A percentile compares a stretch with the other conserved stretches of the same genome.
Conservation (phyloP, 805 yeast genomes). For the Alloascoidea africana region DNA sequence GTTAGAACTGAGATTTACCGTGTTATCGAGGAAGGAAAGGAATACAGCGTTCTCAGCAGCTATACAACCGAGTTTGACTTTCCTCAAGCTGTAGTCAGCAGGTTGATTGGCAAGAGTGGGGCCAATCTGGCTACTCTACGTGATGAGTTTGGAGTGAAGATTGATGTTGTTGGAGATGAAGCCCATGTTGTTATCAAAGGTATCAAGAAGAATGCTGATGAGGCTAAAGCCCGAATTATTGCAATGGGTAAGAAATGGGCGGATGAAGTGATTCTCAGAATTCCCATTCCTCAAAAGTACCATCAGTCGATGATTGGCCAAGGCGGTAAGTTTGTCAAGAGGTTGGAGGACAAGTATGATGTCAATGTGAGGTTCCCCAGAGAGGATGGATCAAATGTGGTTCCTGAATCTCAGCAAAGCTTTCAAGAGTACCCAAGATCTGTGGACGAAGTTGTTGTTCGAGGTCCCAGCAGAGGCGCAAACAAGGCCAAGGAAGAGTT, state of each 20-base stretch:
- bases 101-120: slow-evolving; percentile 87
- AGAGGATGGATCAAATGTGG: slow-evolving; percentile 26
- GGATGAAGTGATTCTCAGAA: slow-evolving; percentile 55
- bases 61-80: slow-evolving; percentile 35
- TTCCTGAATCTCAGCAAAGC: slow-evolving; percentile 1
- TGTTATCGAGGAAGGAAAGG: slow-evolving; percentile 39
- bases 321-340: slow-evolving; percentile 63
- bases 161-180: slow-evolving; percentile 52
- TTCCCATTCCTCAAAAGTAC: slow-evolving; percentile 61
- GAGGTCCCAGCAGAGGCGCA: slow-evolving; percentile 88
- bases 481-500: slow-evolving; percentile 73
- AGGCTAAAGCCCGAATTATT: slow-evolving; percentile 43
- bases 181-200: slow-evolving; percentile 56
- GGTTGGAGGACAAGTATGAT: slow-evolving; percentile 76
- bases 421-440: slow-evolving; percentile 4
- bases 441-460: slow-evolving; percentile 50
- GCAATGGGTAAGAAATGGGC: slow-evolving; percentile 61
- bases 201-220: slow-evolving; percentile 60
- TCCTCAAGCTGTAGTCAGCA: slow-evolving; percentile 54
- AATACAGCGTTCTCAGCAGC: slow-evolving; percentile 29
- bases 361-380: slow-evolving; percentile 71
- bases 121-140: slow-evolving; percentile 50
- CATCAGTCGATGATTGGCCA: slow-evolving; percentile 79
- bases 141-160: slow-evolving; percentile 58
- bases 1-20: slow-evolving; percentile 36